A percentile compares a stretch with the other conserved stretches of the same genome.
Evolutionary conservation across 2,329 filamentous ascomycete genomes (phyloP).

Genomic region (Claviceps paspali): DNA sequence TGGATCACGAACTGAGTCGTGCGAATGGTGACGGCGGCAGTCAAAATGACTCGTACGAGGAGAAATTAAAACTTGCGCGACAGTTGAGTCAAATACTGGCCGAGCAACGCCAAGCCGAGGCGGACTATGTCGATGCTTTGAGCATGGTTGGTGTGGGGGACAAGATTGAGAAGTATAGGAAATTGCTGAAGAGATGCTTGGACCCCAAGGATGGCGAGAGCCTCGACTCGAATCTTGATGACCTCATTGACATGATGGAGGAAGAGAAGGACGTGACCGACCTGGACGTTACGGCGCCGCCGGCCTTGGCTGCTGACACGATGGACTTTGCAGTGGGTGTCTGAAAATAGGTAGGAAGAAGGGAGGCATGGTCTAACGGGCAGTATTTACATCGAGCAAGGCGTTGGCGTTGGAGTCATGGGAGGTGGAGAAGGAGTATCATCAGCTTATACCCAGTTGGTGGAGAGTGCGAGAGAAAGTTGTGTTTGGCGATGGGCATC

Average conservation of each 20-base stretch:
- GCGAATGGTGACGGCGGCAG: slow-evolving; percentile 30
- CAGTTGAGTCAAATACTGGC: slow-evolving; percentile 40
- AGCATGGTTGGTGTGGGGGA: slow-evolving; percentile 56
- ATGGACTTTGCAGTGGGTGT: slow-evolving; percentile 13
- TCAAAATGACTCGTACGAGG: slow-evolving; percentile 32
- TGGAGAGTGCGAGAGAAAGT: neutral
- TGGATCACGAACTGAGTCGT: slow-evolving; percentile 33
- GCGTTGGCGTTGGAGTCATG: too few relatives aligned
- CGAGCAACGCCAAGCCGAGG: slow-evolving; percentile 47
- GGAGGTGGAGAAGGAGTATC: neutral
- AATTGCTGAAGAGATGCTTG: slow-evolving; percentile 52
- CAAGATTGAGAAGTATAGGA: slow-evolving; percentile 58
- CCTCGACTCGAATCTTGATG: slow-evolving; percentile 49
- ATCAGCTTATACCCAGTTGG: slow-evolving; percentile 1
- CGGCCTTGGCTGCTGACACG: slow-evolving; percentile 13
- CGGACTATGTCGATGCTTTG: slow-evolving; percentile 53
- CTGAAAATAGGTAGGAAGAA: too few relatives aligned
- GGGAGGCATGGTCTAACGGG: too few relatives aligned
- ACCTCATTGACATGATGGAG: slow-evolving; percentile 47
- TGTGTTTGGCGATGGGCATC: neutral
- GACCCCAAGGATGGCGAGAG: slow-evolving; percentile 51
- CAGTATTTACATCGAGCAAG: too few relatives aligned
- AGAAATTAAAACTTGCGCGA: slow-evolving; percentile 41
- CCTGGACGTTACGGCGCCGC: slow-evolving; percentile 14
- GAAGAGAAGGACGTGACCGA: slow-evolving; percentile 37